Percentiles rank a stretch among this genome's conserved stretches.
These are phyloP conservation scores for Monosporascus sp. DNA, from an alignment of 2,329 filamentous ascomycete species.

Conservation along the genomic window DNA sequence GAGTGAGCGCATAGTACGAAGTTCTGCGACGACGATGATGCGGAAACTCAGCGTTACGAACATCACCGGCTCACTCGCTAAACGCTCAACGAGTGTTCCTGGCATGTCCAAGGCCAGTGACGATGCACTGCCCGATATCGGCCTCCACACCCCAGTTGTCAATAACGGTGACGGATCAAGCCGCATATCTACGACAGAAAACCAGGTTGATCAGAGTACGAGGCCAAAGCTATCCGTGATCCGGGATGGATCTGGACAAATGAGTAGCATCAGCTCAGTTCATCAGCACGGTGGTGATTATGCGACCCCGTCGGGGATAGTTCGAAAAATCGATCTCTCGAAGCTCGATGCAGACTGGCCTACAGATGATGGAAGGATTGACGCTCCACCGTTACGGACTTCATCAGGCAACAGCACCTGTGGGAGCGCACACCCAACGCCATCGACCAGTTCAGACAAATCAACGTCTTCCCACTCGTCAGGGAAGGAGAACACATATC, in stretches of 20 bases:
- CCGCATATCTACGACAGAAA: slow-evolving; percentile 4
- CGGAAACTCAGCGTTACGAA: slow-evolving; percentile 80
- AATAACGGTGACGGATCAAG: slow-evolving; percentile 15
- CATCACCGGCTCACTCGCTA: slow-evolving; percentile 70
- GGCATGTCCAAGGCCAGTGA: slow-evolving; percentile 29
- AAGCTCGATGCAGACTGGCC: slow-evolving; percentile 18
- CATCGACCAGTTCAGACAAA: slow-evolving; percentile 18
- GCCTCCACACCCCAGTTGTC: slow-evolving; percentile 16
- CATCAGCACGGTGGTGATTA: slow-evolving; percentile 5
- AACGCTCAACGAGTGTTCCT: slow-evolving; percentile 57
- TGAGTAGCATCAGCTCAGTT: slow-evolving; percentile 14
- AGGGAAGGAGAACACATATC: slow-evolving; percentile 23
- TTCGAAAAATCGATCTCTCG: slow-evolving; percentile 17
- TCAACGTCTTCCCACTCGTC: slow-evolving; percentile 17
- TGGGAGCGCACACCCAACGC: slow-evolving; percentile 10
- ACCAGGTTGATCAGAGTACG: slow-evolving; percentile 12
- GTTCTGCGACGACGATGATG: slow-evolving; percentile 81
- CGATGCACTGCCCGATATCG: slow-evolving; percentile 16
- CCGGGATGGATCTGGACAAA: slow-evolving; percentile 23
- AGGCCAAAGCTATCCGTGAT: slow-evolving; percentile 25
- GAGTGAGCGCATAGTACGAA: slow-evolving; percentile 67
- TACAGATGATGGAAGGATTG: slow-evolving; percentile 10
- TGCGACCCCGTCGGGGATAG: slow-evolving; percentile 13
- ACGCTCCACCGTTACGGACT: slow-evolving; percentile 11
- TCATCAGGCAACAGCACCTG: slow-evolving; percentile 15